These are phyloP conservation scores for Didymella segeticola DNA, from an alignment of 2,329 filamentous ascomycete genomes.

Conservation along the genomic window DNA sequence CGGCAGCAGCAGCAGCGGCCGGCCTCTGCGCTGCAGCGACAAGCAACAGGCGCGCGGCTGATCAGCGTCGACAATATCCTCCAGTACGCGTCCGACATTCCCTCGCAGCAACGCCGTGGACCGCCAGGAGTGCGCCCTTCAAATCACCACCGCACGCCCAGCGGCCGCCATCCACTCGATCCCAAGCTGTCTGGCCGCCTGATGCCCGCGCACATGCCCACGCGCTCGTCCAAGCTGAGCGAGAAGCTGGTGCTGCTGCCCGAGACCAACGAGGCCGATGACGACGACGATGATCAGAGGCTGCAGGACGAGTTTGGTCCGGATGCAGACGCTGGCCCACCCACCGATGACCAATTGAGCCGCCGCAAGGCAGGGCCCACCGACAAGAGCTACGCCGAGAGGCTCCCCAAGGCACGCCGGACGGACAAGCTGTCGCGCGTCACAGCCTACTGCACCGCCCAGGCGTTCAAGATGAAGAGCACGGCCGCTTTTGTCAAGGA, in stretches of 20 bases:
- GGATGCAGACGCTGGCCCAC: conserved; percentile 61
- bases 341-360: conserved; percentile 70
- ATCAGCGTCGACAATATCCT: conserved; percentile 94
- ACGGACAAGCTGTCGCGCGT: conserved; percentile 87
- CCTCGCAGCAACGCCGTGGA: conserved; percentile 85
- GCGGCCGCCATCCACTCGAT: conserved; percentile 59
- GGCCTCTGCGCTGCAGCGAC: conserved; percentile 39
- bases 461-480: conserved; percentile 86
- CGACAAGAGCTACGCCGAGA: conserved; percentile 92
- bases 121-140: conserved; percentile 64
- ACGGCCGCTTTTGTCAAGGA: conserved; percentile 89
- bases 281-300: too few species aligned
- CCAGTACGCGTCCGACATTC: conserved; percentile 91
- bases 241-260: conserved; percentile 96
- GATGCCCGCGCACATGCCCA: conserved; percentile 70
- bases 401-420: conserved; percentile 84
- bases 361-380: conserved; percentile 68
- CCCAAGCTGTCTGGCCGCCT: conserved; percentile 64
- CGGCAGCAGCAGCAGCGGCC: conserved; percentile 33
- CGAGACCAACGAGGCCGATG: conserved; percentile 68
- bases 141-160: conserved; percentile 57
- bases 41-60: conserved; percentile 64
- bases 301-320: conserved; percentile 64
- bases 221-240: conserved; percentile 89
- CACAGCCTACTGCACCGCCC: conserved; percentile 95